Conservation (phyloP, 345 rosid species). For the Aegle marmelos region DNA sequence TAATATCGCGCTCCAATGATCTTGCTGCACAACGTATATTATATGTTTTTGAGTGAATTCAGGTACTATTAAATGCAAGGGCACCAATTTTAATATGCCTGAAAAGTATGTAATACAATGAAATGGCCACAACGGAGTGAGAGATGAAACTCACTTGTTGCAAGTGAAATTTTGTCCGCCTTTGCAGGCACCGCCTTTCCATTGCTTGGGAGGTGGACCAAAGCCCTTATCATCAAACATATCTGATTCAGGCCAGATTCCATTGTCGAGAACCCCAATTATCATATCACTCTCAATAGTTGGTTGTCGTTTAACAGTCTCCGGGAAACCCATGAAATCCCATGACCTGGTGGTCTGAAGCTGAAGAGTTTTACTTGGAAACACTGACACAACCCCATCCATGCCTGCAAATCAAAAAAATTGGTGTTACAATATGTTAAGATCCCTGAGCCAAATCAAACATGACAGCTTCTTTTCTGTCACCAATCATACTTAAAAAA, state of each 20-base stretch:
- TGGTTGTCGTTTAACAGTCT: neutral
- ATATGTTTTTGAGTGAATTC: neutral
- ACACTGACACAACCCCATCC: too few species aligned
- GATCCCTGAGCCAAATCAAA: too few species aligned
- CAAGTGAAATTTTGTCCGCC: slow-evolving; percentile 44
- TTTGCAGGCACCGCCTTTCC: slow-evolving; percentile 43
- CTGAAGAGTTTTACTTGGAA: too few species aligned
- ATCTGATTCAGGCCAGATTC: slow-evolving; percentile 46
- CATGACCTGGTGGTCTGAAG: neutral
- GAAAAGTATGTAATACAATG: neutral
- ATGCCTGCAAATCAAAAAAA: too few species aligned
- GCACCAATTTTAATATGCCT: too few species aligned
- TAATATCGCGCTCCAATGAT: neutral
- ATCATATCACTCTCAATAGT: slow-evolving; percentile 25
- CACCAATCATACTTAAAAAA: too few species aligned
- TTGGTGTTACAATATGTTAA: too few species aligned
- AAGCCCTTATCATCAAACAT: slow-evolving; percentile 45
- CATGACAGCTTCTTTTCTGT: too few species aligned
- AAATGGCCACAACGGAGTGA: neutral
- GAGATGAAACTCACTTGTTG: slow-evolving; percentile 36
- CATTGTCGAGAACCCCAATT: slow-evolving; percentile 38
- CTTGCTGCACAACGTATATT: slow-evolving; percentile 27
- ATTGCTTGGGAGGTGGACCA: slow-evolving; percentile 45
- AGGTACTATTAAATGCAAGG: neutral
- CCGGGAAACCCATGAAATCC: neutral